These are phyloP conservation scores for Trypanosomatidae sp. DNA, from an alignment of 208 protist species.

Conservation along the genomic window DNA sequence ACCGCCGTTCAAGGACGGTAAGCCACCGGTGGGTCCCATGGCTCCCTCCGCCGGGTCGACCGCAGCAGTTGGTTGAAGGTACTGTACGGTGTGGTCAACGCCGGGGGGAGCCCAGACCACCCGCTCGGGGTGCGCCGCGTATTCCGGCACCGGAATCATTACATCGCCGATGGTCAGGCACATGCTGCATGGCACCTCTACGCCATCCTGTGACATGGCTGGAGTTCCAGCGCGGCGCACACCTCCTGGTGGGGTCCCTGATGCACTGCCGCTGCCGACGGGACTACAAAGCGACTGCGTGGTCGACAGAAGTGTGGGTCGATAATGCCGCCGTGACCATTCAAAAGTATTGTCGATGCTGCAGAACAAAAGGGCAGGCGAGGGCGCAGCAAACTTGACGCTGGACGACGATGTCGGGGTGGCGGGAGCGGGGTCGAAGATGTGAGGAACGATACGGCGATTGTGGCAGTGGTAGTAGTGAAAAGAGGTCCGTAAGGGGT, in stretches of 20 bases:
- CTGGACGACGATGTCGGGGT: neutral
- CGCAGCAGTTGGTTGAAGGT: conserved; percentile 18
- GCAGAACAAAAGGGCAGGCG: neutral
- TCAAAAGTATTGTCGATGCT: neutral
- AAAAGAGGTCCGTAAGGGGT: neutral
- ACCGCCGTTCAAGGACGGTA: conserved; percentile 18
- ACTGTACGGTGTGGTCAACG: conserved; percentile 25
- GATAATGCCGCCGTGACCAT: conserved; percentile 7
- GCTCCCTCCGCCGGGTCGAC: neutral
- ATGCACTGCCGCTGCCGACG: neutral
- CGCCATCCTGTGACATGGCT: conserved; percentile 14
- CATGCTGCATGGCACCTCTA: conserved; percentile 35
- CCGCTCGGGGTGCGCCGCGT: conserved; percentile 57
- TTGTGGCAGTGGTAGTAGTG: neutral
- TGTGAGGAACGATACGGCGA: neutral
- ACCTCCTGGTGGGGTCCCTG: neutral
- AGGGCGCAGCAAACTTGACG: neutral
- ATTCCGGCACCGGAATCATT: conserved; percentile 56
- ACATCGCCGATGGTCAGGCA: conserved; percentile 81
- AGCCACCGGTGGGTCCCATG: neutral
- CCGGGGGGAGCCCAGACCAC: conserved; percentile 57
- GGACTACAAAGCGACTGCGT: neutral
- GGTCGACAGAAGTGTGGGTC: neutral
- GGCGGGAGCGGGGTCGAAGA: neutral
- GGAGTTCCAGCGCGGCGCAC: neutral